Percentiles rank a stretch among this genome's conserved stretches.
Evolutionary conservation across 495 filamentous ascomycete species (phyloP).

Genomic region (Pseudoneurospora amorphoporcata): DNA sequence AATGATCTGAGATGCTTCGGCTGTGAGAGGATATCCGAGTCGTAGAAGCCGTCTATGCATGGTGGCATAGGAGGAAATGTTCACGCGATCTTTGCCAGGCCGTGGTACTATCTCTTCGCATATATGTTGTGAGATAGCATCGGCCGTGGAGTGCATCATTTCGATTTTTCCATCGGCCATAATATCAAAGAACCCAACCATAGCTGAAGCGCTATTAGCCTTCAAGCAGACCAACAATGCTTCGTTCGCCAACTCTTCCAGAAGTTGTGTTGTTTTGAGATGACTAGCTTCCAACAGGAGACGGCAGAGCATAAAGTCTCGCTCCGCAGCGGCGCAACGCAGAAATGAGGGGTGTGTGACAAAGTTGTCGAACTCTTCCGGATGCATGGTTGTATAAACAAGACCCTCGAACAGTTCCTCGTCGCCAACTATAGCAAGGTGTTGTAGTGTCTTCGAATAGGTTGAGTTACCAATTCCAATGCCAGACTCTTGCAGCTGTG

Average conservation of each 20-base stretch:
- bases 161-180: slow-evolving; percentile 17
- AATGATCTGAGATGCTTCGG: slow-evolving; percentile 14
- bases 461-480: slow-evolving; percentile 49
- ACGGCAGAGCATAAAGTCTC: slow-evolving; percentile 21
- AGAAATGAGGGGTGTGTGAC: slow-evolving; percentile 40
- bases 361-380: slow-evolving; percentile 58
- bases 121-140: slow-evolving; percentile 9
- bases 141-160: not conserved
- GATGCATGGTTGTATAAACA: slow-evolving; percentile 62
- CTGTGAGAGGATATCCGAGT: slow-evolving; percentile 5
- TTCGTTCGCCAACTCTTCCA: not conserved
- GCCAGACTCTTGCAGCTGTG: slow-evolving; percentile 42
- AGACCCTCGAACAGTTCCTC: slow-evolving; percentile 48
- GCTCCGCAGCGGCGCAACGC: slow-evolving; percentile 9
- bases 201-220: not conserved
- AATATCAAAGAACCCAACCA: slow-evolving; percentile 17
- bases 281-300: slow-evolving; percentile 18
- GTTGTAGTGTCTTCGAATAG: slow-evolving; percentile 49
- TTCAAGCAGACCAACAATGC: slow-evolving; percentile 2
- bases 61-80: slow-evolving; percentile 5
- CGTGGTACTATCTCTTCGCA: not conserved
- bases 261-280: not conserved
- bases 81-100: not conserved
- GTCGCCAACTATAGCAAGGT: slow-evolving; percentile 45
- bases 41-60: slow-evolving; percentile 5